phyloP scores from a whole-genome alignment of 257 asterid species.

The Solanum pinnatisectum region DNA sequence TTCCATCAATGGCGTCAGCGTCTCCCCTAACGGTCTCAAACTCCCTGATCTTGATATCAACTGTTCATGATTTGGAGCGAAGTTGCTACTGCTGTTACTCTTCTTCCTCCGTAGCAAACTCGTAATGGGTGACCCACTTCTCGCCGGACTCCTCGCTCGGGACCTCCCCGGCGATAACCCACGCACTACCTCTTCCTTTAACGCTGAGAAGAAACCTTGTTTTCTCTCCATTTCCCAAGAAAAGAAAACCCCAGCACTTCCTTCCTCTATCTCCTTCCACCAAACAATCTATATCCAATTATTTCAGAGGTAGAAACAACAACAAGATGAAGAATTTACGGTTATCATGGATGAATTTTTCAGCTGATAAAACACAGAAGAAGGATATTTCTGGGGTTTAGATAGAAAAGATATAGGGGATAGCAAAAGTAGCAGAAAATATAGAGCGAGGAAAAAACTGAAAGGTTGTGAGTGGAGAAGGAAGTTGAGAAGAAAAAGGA shows the following conservation, averaged over 20 bases:
- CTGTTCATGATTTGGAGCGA: constrained; percentile 14
- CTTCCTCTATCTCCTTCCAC: background rate
- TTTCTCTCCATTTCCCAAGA: constrained; percentile 54
- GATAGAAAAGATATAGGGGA: background rate
- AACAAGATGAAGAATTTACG: background rate
- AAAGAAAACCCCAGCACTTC: background rate
- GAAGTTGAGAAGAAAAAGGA: background rate
- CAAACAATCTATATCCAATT: background rate
- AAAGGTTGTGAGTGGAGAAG: background rate
- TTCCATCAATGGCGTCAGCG: constrained; percentile 64
- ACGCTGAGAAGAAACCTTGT: constrained; percentile 83
- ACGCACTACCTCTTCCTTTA: constrained; percentile 80
- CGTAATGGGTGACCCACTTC: constrained; percentile 61
- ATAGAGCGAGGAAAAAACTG: background rate
- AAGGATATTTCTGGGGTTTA: too few species aligned
- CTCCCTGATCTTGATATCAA: constrained; percentile 63
- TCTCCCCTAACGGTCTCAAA: constrained; percentile 57
- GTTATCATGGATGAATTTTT: background rate
- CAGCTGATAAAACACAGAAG: background rate
- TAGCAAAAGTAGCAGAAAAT: background rate
- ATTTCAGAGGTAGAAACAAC: background rate
- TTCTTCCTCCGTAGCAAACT: constrained; percentile 56
- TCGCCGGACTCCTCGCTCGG: constrained; percentile 61
- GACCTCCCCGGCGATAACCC: constrained; percentile 86
- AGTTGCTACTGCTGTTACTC: constrained; percentile 3